A percentile compares a stretch with the other conserved stretches of the same genome.
These are phyloP conservation scores for Vigna unguiculata DNA, from an alignment of 306 rosid genomes.

Conservation along the genomic window DNA sequence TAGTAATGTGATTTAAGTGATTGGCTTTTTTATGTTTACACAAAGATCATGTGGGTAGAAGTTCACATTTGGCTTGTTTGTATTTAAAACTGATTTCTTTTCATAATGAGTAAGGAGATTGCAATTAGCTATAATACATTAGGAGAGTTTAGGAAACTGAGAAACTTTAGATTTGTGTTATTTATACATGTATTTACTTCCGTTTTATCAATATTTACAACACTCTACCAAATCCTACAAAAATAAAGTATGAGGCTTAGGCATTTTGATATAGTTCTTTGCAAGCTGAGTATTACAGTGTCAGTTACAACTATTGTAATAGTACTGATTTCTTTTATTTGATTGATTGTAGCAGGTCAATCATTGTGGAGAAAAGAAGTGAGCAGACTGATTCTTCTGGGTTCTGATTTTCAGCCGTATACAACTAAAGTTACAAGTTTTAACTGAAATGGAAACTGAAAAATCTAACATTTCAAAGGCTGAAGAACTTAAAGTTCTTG, in stretches of 20 bases:
- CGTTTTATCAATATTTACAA: constrained; percentile 7
- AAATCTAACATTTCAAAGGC: constrained; percentile 64
- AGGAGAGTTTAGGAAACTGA: neutral
- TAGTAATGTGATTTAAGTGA: neutral
- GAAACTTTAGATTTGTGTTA: neutral
- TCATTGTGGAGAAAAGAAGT: constrained; percentile 36
- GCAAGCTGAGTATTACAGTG: neutral
- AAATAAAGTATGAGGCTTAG: neutral
- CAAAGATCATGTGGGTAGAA: neutral
- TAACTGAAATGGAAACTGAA: constrained; percentile 64
- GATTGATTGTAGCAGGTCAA: constrained; percentile 41
- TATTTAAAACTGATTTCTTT: neutral
- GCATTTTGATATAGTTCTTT: constrained; percentile 25
- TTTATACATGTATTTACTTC: neutral
- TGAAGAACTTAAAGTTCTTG: constrained; percentile 80
- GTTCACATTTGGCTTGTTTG: constrained; percentile 3
- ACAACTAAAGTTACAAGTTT: constrained; percentile 47
- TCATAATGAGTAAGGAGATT: constrained; percentile 12
- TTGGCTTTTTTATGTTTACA: constrained; percentile 9
- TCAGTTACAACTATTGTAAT: neutral
- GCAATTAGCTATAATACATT: neutral
- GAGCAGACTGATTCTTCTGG: constrained; percentile 43
- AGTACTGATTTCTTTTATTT: constrained; percentile 27
- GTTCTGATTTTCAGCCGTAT: constrained; percentile 46
- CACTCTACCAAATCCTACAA: neutral